These are phyloP conservation scores for Macaranga tanarius DNA, from an alignment of 441 rosid genomes.

Conservation along the genomic window DNA sequence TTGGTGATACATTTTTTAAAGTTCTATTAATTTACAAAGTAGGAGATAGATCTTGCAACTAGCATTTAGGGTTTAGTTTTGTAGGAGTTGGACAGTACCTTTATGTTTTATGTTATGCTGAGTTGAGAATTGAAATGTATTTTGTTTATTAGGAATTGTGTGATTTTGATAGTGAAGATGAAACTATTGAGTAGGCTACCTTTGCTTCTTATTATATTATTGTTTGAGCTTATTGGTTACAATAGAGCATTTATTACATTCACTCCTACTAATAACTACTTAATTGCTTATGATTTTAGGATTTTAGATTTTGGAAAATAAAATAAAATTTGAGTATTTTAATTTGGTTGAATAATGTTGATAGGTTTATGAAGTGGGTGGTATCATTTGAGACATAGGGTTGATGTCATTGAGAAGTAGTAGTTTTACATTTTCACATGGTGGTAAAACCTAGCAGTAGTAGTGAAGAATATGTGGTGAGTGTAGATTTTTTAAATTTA, in stretches of 20 bases:
- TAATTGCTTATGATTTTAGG: conserved; percentile 84
- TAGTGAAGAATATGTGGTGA: no score
- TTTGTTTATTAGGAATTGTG: conserved; percentile 19
- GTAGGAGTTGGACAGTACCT: conserved; percentile 9
- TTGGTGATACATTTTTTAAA: not conserved
- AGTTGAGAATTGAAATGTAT: conserved; percentile 23
- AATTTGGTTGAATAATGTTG: no score
- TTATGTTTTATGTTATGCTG: conserved; percentile 11
- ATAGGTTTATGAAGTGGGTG: no score
- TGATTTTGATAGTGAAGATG: conserved; percentile 44
- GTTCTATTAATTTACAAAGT: not conserved
- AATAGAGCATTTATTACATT: conserved; percentile 45
- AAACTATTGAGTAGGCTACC: conserved; percentile 35
- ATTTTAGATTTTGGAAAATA: no score
- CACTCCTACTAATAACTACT: conserved; percentile 69
- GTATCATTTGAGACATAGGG: no score
- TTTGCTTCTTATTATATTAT: conserved; percentile 36
- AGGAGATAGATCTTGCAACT: not conserved
- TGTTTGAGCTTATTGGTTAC: conserved; percentile 36
- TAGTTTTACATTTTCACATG: no score
- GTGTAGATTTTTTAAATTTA: no score
- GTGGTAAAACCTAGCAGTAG: no score
- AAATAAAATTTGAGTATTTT: no score
- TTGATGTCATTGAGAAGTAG: no score
- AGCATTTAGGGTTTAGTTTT: not conserved